phyloP scores from a whole-genome alignment of 148 eudicot genomes.

The Silene latifolia region DNA sequence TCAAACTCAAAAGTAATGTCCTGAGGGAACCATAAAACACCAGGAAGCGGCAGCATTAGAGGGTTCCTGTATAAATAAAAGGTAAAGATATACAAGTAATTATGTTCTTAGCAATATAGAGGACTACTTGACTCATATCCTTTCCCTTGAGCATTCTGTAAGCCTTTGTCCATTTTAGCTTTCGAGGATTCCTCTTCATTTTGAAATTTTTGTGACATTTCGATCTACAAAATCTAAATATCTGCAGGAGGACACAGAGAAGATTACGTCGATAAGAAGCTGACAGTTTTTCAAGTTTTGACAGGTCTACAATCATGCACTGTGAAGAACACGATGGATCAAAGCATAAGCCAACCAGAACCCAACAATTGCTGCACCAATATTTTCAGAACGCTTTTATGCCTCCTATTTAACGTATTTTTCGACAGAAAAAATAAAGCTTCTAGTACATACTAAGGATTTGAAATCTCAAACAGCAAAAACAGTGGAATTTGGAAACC shows the following conservation, averaged over 20 bases:
- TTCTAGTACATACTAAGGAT: no score
- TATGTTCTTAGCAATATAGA: no score
- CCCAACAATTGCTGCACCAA: background rate
- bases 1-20: conserved; percentile 94
- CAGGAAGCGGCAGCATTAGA: background rate
- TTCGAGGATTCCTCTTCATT: conserved; percentile 99
- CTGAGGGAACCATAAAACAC: conserved; percentile 28
- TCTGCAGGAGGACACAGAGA: conserved; percentile 38
- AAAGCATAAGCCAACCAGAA: background rate
- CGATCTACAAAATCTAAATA: conserved; percentile 89
- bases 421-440: no score
- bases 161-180: conserved; percentile 95
- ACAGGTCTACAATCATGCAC: background rate
- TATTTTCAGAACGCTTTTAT: no score
- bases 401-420: no score
- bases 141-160: conserved; percentile 81
- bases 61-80: no score
- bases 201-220: conserved; percentile 98
- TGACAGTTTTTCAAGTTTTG: background rate
- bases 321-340: background rate
- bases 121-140: conserved; percentile 86
- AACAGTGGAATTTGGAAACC: no score
- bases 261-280: background rate
- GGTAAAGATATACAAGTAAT: background rate
- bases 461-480: no score